These are phyloP conservation scores for Vigna reflexopilosa DNA, from an alignment of 306 rosid species.

Conservation along the genomic window DNA sequence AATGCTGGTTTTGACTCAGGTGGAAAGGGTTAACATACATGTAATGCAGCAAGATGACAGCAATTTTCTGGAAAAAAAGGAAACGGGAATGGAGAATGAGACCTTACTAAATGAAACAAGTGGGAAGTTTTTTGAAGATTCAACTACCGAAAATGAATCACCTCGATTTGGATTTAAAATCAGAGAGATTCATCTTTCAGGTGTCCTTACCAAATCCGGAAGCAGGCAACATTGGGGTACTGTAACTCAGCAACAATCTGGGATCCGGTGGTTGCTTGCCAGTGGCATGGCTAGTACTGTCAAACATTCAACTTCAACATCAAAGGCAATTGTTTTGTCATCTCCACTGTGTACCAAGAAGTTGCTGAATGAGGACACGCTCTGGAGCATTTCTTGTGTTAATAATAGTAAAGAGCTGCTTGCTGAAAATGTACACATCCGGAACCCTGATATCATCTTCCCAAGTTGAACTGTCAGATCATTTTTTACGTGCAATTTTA, in stretches of 20 bases:
- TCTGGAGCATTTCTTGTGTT: conserved; percentile 79
- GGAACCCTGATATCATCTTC: conserved; percentile 72
- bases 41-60: conserved; percentile 28
- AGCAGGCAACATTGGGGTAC: conserved; percentile 67
- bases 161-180: conserved; percentile 49
- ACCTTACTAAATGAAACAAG: conserved; percentile 11
- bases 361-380: conserved; percentile 49
- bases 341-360: conserved; percentile 45
- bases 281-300: conserved; percentile 58
- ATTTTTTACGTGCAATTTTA: conserved; percentile 21
- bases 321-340: conserved; percentile 55
- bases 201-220: conserved; percentile 52
- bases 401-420: conserved; percentile 37
- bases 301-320: conserved; percentile 57
- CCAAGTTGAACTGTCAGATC: conserved; percentile 46
- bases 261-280: conserved; percentile 73
- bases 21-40: conserved; percentile 51
- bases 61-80: conserved; percentile 10
- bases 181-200: conserved; percentile 62
- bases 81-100: conserved; percentile 28
- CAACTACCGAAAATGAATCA: conserved; percentile 18
- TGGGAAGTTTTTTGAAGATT: conserved; percentile 28
- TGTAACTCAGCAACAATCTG: conserved; percentile 60
- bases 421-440: conserved; percentile 46
- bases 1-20: conserved; percentile 71